Evolutionary conservation across 345 rosid genomes (phyloP).

Genomic region (Eucalyptus tenuipes): DNA sequence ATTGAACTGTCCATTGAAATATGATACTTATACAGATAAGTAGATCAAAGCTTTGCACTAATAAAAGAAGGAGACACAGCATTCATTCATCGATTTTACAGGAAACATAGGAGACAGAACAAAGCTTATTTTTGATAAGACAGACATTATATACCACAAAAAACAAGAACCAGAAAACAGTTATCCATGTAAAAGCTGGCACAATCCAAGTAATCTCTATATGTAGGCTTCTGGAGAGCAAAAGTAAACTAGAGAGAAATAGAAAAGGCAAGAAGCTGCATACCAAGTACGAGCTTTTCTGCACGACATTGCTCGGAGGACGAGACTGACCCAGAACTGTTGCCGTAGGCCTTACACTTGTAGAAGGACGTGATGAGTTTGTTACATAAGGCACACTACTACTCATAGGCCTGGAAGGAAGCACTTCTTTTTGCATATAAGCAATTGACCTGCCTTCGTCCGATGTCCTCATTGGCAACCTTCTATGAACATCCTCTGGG

Average conservation of each 20-base stretch:
- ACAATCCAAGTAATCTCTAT: neutral
- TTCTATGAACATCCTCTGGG: constrained; percentile 30
- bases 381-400: constrained; percentile 25
- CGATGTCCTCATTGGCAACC: constrained; percentile 34
- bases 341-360: constrained; percentile 35
- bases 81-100: neutral
- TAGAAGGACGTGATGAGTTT: constrained; percentile 40
- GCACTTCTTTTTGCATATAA: constrained; percentile 45
- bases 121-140: neutral
- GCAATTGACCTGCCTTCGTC: constrained; percentile 49
- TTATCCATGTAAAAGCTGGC: neutral
- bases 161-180: neutral
- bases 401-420: constrained; percentile 33
- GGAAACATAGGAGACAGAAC: neutral
- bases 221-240: neutral
- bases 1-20: neutral
- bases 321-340: constrained; percentile 37
- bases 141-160: neutral
- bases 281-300: constrained; percentile 48
- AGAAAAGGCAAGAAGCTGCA: neutral
- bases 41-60: neutral
- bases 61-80: neutral
- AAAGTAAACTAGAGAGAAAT: neutral
- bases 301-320: constrained; percentile 30
- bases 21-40: neutral